Base-by-base conservation (phyloP, 2,329 filamentous ascomycete species). In the Fusarium acutatum region DNA sequence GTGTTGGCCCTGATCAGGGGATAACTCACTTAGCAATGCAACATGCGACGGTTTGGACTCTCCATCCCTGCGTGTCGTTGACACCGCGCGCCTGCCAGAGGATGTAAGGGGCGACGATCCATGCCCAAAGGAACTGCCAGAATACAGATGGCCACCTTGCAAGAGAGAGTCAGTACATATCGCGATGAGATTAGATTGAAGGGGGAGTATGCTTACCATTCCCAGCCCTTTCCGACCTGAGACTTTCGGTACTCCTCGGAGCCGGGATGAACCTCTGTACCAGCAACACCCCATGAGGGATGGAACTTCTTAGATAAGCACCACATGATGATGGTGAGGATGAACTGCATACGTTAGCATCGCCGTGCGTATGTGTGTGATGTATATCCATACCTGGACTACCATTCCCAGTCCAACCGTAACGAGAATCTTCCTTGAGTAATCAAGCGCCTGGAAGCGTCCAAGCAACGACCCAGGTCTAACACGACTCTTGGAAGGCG, bases 231-330 rank as follows among this genome's bases (percentile, higher is more conserved):
- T 57, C 81, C 80, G 72, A 86, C 85, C 41, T 82, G 80, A 28
- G 84, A 81, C 61, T 84, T 84, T 52, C 85, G 81, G 46, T 89
- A 86, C 70, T 86, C 86, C 20, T 85, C 83, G 3, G 87, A 89
- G 41, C 88, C 88, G 22, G 81, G 71, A 44, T 73, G 80, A 61
- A 92, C 87, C 72, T 91, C 91, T 35, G 90, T 90, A 61, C 89
- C 88, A 7, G 89, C 87, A 32, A 91, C 85, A 65, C 89, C 88
- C 52, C 90, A 92, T 10, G 85, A 86, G 18, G 82, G 78, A 77
- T 93, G 91, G 75, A 92, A 93, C 69, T 91, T 91, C 58, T 86
- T 87, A 3, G 91, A 93, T 38, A 90, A 84, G 73, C 91, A 83
- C 80, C 87, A 93, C 80, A 92, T 87, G 58, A 91, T 78, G 40